These are phyloP conservation scores for Nicotiana obtusifolia DNA, from an alignment of 257 asterid species.

Conservation along the genomic window DNA sequence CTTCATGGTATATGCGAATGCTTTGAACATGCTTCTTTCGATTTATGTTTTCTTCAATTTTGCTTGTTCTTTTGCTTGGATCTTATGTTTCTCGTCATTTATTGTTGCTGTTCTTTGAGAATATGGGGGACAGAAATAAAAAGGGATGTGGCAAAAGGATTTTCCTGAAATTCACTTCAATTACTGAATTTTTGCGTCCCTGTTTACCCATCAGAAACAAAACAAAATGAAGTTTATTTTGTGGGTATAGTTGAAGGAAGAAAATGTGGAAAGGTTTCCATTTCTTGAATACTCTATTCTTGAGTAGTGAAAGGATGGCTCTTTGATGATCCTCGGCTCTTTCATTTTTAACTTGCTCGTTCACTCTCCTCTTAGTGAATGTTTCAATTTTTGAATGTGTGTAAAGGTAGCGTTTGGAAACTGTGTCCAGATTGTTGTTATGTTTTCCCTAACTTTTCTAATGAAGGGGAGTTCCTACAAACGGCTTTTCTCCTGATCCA, in stretches of 20 bases:
- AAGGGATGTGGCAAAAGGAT: not conserved
- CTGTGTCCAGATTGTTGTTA: no score
- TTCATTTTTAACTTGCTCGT: not conserved
- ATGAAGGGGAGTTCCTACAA: not conserved
- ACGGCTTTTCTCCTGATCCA: not conserved
- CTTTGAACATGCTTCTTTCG: not conserved
- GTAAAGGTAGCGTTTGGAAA: not conserved
- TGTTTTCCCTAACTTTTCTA: not conserved
- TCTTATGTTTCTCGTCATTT: not conserved
- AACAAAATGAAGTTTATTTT: not conserved
- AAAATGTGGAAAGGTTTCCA: not conserved
- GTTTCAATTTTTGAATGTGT: not conserved
- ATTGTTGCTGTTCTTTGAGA: not conserved
- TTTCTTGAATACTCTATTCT: not conserved
- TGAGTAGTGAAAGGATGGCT: not conserved
- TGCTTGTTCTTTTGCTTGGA: not conserved
- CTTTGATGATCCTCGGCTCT: not conserved
- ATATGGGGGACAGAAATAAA: not conserved
- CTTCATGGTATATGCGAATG: conserved; percentile 53
- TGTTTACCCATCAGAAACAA: not conserved
- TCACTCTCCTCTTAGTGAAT: conserved; percentile 1
- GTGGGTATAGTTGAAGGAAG: not conserved
- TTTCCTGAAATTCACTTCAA: not conserved
- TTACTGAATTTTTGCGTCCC: not conserved
- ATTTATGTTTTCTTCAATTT: not conserved